These are phyloP conservation scores for Leucocoprinus birnbaumii DNA, from an alignment of 768 basidiomycete genomes.

Conservation along the genomic window DNA sequence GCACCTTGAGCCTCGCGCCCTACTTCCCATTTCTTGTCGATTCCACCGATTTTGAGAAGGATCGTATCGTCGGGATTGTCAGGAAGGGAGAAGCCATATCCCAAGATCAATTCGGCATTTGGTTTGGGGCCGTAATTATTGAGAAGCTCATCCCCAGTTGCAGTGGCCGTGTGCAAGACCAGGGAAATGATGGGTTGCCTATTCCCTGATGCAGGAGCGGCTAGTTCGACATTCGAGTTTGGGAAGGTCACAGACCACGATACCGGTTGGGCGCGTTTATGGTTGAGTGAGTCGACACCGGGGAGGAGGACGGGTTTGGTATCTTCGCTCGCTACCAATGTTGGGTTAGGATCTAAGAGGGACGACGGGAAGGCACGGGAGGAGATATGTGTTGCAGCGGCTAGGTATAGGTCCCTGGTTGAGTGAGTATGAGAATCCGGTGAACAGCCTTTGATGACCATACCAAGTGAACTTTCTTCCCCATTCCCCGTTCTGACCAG, in stretches of 20 bases:
- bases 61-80: slow-evolving; percentile 87
- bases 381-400: slow-evolving; percentile 74
- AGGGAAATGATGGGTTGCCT: slow-evolving; percentile 52
- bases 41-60: slow-evolving; percentile 70
- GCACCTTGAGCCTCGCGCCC: slow-evolving; percentile 54
- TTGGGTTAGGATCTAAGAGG: slow-evolving; percentile 54
- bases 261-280: slow-evolving; percentile 74
- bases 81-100: slow-evolving; percentile 84
- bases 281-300: slow-evolving; percentile 85
- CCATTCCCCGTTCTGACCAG: slow-evolving; percentile 34
- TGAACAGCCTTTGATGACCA: background rate
- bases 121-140: slow-evolving; percentile 95
- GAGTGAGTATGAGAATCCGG: slow-evolving; percentile 26
- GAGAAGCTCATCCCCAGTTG: slow-evolving; percentile 57
- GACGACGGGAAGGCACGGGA: slow-evolving; percentile 91
- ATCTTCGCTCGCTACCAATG: slow-evolving; percentile 21
- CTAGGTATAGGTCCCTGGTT: slow-evolving; percentile 67
- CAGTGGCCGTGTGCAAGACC: slow-evolving; percentile 44
- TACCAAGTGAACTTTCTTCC: slow-evolving; percentile 63
- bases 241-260: slow-evolving; percentile 70
- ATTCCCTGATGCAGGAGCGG: slow-evolving; percentile 8
- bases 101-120: slow-evolving; percentile 86
- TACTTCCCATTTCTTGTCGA: slow-evolving; percentile 54
- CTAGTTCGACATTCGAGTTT: slow-evolving; percentile 16
- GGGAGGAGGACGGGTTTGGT: slow-evolving; percentile 83